Conservation (phyloP, 306 rosid genomes). For the Purshia tridentata region DNA sequence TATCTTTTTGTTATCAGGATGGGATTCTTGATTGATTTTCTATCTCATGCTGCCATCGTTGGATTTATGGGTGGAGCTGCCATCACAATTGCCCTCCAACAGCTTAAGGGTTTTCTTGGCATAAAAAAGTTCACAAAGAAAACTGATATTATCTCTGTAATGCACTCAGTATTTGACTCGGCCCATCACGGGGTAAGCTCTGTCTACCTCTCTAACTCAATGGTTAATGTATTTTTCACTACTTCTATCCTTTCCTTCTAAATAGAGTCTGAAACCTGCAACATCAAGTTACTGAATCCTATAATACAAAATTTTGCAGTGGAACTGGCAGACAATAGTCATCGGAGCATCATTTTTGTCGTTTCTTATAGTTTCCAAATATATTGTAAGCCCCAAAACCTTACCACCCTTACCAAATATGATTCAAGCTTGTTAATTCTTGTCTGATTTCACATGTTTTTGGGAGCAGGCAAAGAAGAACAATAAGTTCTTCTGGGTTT, state of each 20-base stretch:
- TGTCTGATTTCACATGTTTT: slow-evolving; percentile 34
- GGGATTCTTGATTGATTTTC: slow-evolving; percentile 94
- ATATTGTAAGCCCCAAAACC: slow-evolving; percentile 53
- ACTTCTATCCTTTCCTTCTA: neutral
- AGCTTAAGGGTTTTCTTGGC: slow-evolving; percentile 94
- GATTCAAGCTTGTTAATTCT: slow-evolving; percentile 14
- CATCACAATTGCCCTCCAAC: slow-evolving; percentile 94
- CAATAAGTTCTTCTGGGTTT: slow-evolving; percentile 78
- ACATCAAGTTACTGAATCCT: slow-evolving; percentile 16
- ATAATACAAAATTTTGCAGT: slow-evolving; percentile 51
- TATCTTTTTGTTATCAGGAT: slow-evolving; percentile 45
- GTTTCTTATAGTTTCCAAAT: slow-evolving; percentile 71
- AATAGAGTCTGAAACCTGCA: neutral
- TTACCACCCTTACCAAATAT: neutral
- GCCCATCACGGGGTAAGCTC: slow-evolving; percentile 78
- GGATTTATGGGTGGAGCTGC: slow-evolving; percentile 99
- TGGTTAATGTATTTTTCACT: neutral
- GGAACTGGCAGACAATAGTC: slow-evolving; percentile 92
- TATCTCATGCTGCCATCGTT: slow-evolving; percentile 96
- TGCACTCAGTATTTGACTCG: slow-evolving; percentile 56
- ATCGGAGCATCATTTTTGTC: slow-evolving; percentile 66
- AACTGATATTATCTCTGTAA: slow-evolving; percentile 68
- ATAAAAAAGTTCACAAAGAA: slow-evolving; percentile 66
- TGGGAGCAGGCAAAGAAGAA: slow-evolving; percentile 80
- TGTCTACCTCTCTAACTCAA: slow-evolving; percentile 15